Base-by-base conservation (phyloP, 2,329 filamentous ascomycete species). In the Fusarium sp. region DNA sequence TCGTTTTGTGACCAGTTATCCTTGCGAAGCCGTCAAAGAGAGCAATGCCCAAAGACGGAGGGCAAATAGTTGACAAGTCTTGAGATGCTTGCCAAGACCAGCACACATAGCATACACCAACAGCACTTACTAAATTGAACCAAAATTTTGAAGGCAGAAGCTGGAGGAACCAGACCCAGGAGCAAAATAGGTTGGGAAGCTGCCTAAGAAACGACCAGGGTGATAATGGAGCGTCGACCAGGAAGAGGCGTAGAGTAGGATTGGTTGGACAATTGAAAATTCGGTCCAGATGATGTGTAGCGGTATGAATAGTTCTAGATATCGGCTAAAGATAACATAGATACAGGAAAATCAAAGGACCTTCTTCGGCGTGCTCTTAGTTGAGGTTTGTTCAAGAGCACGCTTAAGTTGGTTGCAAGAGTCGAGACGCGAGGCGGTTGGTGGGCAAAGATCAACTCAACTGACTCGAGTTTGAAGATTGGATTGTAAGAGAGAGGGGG, bases 401-500 rank as follows among this genome's bases (percentile, higher is more conserved):
- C 33, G 43, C 43, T 37, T 46, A n/a, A 19, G 35, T 36, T 57
- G 51, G 61, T 27, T 52, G 23, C 33, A 57, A 61, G 35, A 49
- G 36, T 38, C 52, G 41, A 49, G 17, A 54, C 41, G 44, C 38
- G 38, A 42, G 52, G 33, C 49, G 45, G 37, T 46, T 68, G 61
- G 42, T 56, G 55, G 53, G 41, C 47, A 57, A 61, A 61, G 48
- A 57, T 23, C 33, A 33, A 45, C 52, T 47, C 49, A 60, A 56
- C 49, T 39, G 51, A 56, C 46, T 50, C 65, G 59, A 63, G 49
- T 42, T 31, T 54, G 44, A 49, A 35, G 44, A 45, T 48, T 41
- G 43, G 49, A 65, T 58, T n/a, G 31, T 33, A 33, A 13, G 31
- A n/a, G 31, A 13, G n/a, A 58, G 63, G 62, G 62, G 49, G 57